Evolutionary conservation across 345 rosid genomes (phyloP), one percentile per base, ranked within the genome.

Genomic region (Salix koriyanagi): DNA sequence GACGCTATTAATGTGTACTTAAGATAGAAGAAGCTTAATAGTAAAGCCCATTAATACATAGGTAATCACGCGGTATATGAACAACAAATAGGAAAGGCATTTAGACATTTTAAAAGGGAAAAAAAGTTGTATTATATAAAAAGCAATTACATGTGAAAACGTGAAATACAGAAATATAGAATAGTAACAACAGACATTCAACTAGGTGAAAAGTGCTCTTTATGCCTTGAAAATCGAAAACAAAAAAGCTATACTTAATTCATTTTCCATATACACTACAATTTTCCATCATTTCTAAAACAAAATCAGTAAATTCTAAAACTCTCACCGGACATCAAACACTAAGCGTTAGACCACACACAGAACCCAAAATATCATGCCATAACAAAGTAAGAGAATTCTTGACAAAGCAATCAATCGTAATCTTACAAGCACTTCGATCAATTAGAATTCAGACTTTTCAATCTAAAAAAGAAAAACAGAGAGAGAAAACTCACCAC

Each of bases 401-500:
- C 46, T 18, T 32, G 34, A 16, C 28, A 34, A 12, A 48, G 34
- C 14, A 18, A 25, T n/a, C n/a, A 16, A 71, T 11, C 13, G 39
- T 23, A 13, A 23, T 7, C 23, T 18, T 42, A 34, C 25, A 25
- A n/a, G 28, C 28, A 23, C 14, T 58, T n/a, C 13, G 28, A 58
- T 58, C 15, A 3, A 58, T 23, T 11, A 58, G 13, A 58, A 58
- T 58, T 58, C 64, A 1, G 64, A 23, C 64, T 9, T 58, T 58
- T 58, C 28, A 23, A 25, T 58, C 64, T 58, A 25, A 23, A 23
- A 52, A 23, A 32, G 5, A 32, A 1, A 5, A 39, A 18, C 37
- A 39, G 65, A 74, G 12, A 67, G 65, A 67, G 65, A 69, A 13
- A 64, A 71, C 91, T 76, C 71, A 91, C 96, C 96, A 91, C 96